These are phyloP conservation scores for Cutaneotrichosporon sp. DNA, from an alignment of 1,284 basidiomycete genomes.

Conservation along the genomic window DNA sequence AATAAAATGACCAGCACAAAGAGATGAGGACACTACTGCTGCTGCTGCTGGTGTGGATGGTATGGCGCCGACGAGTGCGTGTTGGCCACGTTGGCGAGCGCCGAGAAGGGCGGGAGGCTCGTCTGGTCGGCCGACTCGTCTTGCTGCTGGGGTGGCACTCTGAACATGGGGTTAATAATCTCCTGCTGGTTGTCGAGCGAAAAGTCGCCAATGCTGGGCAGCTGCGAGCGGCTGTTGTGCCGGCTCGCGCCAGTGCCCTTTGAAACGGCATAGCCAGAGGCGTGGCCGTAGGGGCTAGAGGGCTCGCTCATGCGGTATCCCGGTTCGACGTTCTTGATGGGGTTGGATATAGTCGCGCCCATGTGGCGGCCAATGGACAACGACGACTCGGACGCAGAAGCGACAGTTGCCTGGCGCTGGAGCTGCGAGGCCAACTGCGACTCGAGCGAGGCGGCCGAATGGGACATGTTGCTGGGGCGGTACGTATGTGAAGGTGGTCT, in stretches of 20 bases:
- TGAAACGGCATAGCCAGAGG: conserved; percentile 27
- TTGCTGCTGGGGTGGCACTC: conserved; percentile 59
- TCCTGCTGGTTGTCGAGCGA: conserved; percentile 38
- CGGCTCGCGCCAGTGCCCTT: conserved; percentile 29
- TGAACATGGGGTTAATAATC: conserved; percentile 78
- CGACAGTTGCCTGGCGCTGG: conserved; percentile 64
- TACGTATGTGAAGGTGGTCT: conserved; percentile 43
- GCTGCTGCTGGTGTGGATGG: not conserved
- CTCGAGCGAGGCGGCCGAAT: conserved; percentile 73
- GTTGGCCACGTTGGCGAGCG: conserved; percentile 46
- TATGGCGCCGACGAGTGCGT: not conserved
- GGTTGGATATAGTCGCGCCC: not conserved
- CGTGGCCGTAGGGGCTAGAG: conserved; percentile 41
- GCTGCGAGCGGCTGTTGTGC: conserved; percentile 33
- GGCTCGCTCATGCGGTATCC: conserved; percentile 24
- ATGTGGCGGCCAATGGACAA: conserved; percentile 12
- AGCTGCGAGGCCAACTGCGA: conserved; percentile 74
- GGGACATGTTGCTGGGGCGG: conserved; percentile 59
- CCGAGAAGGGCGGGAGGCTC: conserved; percentile 46
- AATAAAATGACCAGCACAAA: no score
- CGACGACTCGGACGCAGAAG: conserved; percentile 15
- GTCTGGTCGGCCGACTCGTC: conserved; percentile 37
- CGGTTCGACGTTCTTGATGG: conserved; percentile 6
- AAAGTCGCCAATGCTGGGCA: conserved; percentile 51
- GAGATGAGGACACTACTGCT: not conserved